These are phyloP conservation scores for Cucurbita maxima DNA, from an alignment of 306 rosid species.

Conservation along the genomic window DNA sequence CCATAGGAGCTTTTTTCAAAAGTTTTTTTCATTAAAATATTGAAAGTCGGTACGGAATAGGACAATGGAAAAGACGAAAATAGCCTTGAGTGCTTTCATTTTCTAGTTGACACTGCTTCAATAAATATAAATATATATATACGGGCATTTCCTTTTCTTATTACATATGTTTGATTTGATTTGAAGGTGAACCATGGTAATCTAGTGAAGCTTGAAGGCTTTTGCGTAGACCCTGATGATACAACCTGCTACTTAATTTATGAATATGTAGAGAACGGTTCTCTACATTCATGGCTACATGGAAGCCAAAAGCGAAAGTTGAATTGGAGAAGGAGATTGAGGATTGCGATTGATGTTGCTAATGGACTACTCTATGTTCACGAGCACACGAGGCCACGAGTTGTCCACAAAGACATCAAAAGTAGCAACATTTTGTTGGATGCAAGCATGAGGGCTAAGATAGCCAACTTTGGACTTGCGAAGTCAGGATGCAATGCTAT, in stretches of 20 bases:
- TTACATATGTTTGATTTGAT: not conserved
- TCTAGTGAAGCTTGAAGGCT: slow-evolving; percentile 85
- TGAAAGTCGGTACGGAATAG: not conserved
- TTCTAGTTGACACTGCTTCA: not conserved
- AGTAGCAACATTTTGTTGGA: slow-evolving; percentile 85
- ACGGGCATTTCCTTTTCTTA: not conserved
- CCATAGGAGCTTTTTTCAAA: not conserved
- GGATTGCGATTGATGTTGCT: slow-evolving; percentile 66
- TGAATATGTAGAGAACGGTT: slow-evolving; percentile 74
- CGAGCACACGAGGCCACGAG: slow-evolving; percentile 87
- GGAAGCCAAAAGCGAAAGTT: slow-evolving; percentile 23
- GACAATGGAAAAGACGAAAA: not conserved
- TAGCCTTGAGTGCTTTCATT: not conserved
- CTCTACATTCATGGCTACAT: slow-evolving; percentile 64
- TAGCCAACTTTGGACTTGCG: slow-evolving; percentile 84
- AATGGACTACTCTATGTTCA: slow-evolving; percentile 88
- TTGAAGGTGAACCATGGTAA: slow-evolving; percentile 92
- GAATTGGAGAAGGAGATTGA: slow-evolving; percentile 55
- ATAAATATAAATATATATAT: not conserved
- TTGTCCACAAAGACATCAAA: slow-evolving; percentile 91
- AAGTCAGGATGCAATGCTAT: slow-evolving; percentile 84
- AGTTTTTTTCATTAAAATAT: not conserved
- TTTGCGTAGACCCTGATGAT: slow-evolving; percentile 64
- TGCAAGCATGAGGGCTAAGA: slow-evolving; percentile 69
- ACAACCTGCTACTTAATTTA: slow-evolving; percentile 66